Evolutionary conservation across 2,329 filamentous ascomycete species (phyloP), one percentile per base, ranked within the genome.

Genomic region (Alternaria alternata): DNA sequence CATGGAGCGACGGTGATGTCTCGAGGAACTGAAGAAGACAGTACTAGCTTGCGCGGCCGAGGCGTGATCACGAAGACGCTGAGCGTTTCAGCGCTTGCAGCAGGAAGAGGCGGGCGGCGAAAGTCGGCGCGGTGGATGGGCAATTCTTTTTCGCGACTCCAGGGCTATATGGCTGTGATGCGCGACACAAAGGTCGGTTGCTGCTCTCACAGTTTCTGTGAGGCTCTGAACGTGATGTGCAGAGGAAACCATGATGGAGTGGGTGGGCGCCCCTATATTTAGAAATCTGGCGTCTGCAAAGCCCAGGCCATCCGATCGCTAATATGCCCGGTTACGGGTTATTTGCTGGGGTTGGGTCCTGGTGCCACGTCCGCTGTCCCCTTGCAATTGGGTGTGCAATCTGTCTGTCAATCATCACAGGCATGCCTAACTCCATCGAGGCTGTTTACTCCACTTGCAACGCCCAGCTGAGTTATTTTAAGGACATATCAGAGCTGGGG

Each of bases 181-280:
- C 60, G 68, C 64, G 64, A 65, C 59, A 67, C 65, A 59, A 54
- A 61, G 59, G 56, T 36, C 63, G 58, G 39, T 54, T 57, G 59
- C 59, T 59, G 53, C 51, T 49, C 56, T 63, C 60, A 34, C 51
- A 32, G 49, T 36, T 48, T 62, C 61, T 53, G 32, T 72, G 72
- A 71, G 72, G 68, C 70, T 74, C 71, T 70, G 62, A 63, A 65
- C 53, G 67, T 61, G 63, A 72, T 69, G 70, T 70, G 69, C 69
- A 71, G 66, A 69, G 66, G 62, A 68, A 67, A 59, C 64, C 53
- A 69, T 59, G 56, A 66, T 65, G 62, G 63, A 61, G 60, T 53
- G 66, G 66, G 67, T 62, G 66, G 58, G 57, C 61, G 53, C 54
- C 61, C 54, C 66, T 71, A 73, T 69, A 70, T 68, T 69, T 73